Base-by-base conservation (phyloP, 1,284 basidiomycete genomes). In the Inonotus obliquus region DNA sequence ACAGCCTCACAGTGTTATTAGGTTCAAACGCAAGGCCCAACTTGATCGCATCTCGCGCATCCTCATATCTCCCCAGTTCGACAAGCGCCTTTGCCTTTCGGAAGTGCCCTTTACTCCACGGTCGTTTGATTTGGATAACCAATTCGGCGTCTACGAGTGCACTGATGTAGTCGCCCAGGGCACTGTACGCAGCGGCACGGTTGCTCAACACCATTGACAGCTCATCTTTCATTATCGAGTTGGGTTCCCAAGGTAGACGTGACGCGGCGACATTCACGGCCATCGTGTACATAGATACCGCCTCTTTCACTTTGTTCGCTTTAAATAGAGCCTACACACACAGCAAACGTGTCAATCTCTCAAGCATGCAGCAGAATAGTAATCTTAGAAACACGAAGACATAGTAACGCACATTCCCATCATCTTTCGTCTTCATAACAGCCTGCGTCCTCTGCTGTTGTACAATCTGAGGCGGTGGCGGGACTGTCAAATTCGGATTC, bases 21-120 rank as follows among this genome's bases (percentile, higher is more conserved):
- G 94, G 94, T 69, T 98, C 96, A 69, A 92, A 98, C 65, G 92
- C 88, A 65, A 98, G 73, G 0, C 96, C 96, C 13, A 95, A 79
- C 65, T 86, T 79, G 61, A 94, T 78, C 2, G 94, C 89, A 53
- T 96, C 91, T 65, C 82, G 84, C 2, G 95, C 96, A 58, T 97
- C 94, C 39, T 86, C 77, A 58, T 83, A 76, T 53, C 81, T 78
- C 13, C 81, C 79, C 60, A 99, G 77, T n/a, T 85, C 92, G 4
- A 91, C 78, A 51, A 98, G 77, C 0, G 96, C 94, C 72, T 91
- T 91, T 2, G 91, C 93, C 68, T 89, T 96, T 66, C 96, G 81
- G 79, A 96, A 97, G 73, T 98, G 94, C 0, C 95, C 96, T 73
- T 98, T 98, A 68, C 89, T 86, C 96, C 96, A 99, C 29, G 86